Evolutionary conservation across 805 yeast genomes (phyloP).

Genomic region (Ogataea nitratoaversa): DNA sequence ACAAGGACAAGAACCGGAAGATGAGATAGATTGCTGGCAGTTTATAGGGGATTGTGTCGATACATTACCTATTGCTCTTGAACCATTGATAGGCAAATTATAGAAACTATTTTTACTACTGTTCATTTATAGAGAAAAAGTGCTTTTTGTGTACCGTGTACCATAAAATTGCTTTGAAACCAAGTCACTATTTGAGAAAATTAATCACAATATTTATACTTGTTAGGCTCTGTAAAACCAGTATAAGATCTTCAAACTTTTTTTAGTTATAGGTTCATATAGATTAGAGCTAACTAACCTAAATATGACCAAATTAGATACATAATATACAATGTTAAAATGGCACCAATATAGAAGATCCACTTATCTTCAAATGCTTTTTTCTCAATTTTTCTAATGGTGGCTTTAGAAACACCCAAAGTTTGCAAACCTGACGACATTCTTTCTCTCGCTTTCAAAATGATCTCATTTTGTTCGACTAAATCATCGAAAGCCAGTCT

Average conservation of each 20-base stretch:
- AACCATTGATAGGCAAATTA: constrained; percentile 35
- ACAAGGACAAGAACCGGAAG: constrained; percentile 8
- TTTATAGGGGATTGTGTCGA: constrained; percentile 79
- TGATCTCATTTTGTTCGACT: constrained; percentile 74
- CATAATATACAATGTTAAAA: constrained; percentile 58
- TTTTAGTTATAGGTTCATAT: no score
- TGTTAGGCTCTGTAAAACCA: no score
- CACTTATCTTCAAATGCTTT: constrained; percentile 84
- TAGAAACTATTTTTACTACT: background rate
- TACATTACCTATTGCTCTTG: constrained; percentile 62
- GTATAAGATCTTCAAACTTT: no score
- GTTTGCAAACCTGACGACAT: constrained; percentile 70
- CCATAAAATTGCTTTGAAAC: no score
- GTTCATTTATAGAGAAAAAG: background rate
- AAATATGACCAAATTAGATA: constrained; percentile 65
- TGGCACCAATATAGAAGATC: constrained; percentile 74
- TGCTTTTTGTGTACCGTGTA: no score
- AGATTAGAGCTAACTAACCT: no score
- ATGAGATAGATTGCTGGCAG: constrained; percentile 51
- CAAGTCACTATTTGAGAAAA: no score
- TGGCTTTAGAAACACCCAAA: constrained; percentile 80
- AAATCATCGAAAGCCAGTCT: constrained; percentile 79
- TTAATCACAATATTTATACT: no score
- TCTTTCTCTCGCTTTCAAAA: constrained; percentile 56
- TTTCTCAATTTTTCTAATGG: constrained; percentile 74